Conservation (phyloP, 345 rosid genomes). For the Pistacia vera region DNA sequence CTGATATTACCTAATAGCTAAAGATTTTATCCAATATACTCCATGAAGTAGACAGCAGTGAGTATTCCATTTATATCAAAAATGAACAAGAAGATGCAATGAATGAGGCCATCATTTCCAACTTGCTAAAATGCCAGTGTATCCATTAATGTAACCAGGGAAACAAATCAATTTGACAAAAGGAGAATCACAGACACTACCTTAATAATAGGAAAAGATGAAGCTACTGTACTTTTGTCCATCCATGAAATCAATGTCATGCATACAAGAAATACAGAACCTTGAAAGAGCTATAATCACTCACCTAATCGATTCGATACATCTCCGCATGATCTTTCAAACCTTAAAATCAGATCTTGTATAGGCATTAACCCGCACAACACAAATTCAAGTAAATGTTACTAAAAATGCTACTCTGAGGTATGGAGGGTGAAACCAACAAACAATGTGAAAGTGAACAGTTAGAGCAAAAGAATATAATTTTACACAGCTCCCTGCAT, state of each 20-base stretch:
- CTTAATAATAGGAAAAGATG: neutral
- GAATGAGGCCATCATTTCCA: too few relatives aligned
- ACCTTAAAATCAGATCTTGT: constrained; percentile 77
- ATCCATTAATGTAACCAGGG: too few relatives aligned
- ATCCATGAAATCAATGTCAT: neutral
- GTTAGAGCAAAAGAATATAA: constrained; percentile 1
- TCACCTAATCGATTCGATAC: constrained; percentile 91
- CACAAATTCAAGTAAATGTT: neutral
- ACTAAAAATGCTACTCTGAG: constrained; percentile 5
- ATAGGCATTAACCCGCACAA: constrained; percentile 77
- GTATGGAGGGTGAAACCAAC: neutral
- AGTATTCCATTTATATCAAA: too few relatives aligned
- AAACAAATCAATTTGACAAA: too few relatives aligned
- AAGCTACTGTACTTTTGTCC: too few relatives aligned
- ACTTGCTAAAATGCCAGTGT: too few relatives aligned
- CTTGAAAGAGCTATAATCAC: constrained; percentile 7
- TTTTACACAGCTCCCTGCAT: neutral
- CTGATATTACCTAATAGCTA: neutral
- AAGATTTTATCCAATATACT: too few relatives aligned
- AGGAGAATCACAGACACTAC: too few relatives aligned
- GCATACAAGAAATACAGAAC: neutral
- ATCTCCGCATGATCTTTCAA: constrained; percentile 79
- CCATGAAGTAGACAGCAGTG: too few relatives aligned
- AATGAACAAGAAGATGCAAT: too few relatives aligned
- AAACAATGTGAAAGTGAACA: neutral